Conservation (phyloP, 2,329 filamentous ascomycete genomes). For the Aspergillus awamori region DNA sequence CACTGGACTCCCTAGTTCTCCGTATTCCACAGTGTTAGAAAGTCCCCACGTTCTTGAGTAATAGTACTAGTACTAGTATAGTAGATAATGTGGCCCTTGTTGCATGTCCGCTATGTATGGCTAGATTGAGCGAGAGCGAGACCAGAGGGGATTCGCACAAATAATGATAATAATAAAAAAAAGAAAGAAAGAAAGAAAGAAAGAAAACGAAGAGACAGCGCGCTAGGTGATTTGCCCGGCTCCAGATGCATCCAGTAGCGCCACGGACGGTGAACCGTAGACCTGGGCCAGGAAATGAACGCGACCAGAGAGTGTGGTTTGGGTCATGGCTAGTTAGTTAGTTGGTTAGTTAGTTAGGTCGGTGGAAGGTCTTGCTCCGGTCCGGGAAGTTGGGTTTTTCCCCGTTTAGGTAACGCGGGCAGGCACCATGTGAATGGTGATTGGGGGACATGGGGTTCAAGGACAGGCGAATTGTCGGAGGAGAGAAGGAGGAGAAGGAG, state of each 20-base stretch:
- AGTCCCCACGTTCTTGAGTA: neutral
- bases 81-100: neutral
- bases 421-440: neutral
- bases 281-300: slow-evolving; percentile 17
- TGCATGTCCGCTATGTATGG: slow-evolving; percentile 1
- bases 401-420: neutral
- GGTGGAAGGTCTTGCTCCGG: slow-evolving; percentile 5
- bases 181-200: too few relatives aligned
- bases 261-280: slow-evolving; percentile 22
- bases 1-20: neutral
- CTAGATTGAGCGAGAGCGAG: slow-evolving; percentile 2
- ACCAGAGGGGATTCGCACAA: neutral
- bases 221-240: slow-evolving; percentile 13
- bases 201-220: neutral
- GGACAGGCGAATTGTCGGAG: too few relatives aligned
- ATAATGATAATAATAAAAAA: too few relatives aligned
- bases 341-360: neutral
- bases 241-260: slow-evolving; percentile 9
- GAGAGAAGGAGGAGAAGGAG: too few relatives aligned
- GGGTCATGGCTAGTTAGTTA: neutral
- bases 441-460: neutral
- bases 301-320: slow-evolving; percentile 4
- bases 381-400: neutral
- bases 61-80: neutral
- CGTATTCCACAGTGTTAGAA: neutral